phyloP scores from a whole-genome alignment of 2,329 filamentous ascomycete genomes.

The Pestalotiopsis sp. region DNA sequence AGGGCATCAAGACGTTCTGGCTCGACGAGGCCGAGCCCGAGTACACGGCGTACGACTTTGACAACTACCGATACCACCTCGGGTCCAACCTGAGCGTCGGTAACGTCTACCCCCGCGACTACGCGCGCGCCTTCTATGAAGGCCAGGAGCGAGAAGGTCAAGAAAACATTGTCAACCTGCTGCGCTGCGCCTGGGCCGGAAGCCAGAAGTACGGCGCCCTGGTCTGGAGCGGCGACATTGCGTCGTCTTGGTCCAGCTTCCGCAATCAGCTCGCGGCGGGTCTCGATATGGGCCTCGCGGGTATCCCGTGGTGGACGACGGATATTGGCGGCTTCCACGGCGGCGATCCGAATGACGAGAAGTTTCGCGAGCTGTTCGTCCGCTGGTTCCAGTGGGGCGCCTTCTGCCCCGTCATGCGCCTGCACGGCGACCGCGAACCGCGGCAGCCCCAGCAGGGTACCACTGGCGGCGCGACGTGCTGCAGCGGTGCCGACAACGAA shows the following conservation, averaged over 20 bases:
- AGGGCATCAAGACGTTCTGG: constrained; percentile 69
- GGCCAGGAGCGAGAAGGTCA: constrained; percentile 54
- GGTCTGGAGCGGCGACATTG: constrained; percentile 71
- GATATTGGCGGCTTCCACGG: constrained; percentile 74
- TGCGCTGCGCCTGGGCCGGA: constrained; percentile 53
- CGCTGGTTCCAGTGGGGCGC: constrained; percentile 73
- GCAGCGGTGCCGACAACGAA: constrained; percentile 60
- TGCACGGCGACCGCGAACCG: constrained; percentile 69
- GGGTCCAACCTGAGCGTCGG: constrained; percentile 57
- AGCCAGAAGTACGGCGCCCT: constrained; percentile 67
- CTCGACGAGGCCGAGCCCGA: constrained; percentile 72
- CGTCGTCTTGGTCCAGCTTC: constrained; percentile 63
- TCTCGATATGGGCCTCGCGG: constrained; percentile 66
- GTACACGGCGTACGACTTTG: constrained; percentile 67
- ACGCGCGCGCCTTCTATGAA: constrained; percentile 58
- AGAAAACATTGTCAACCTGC: constrained; percentile 53
- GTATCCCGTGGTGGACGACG: constrained; percentile 71
- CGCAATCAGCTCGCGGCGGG: constrained; percentile 65
- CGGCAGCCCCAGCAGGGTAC: constrained; percentile 38
- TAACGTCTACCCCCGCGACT: constrained; percentile 57
- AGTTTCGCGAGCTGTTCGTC: constrained; percentile 65
- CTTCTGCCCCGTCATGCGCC: constrained; percentile 69
- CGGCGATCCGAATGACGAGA: constrained; percentile 56
- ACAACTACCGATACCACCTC: constrained; percentile 64
- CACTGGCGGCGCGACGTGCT: constrained; percentile 43